Percentiles rank a stretch among this genome's conserved stretches.
Conservation (phyloP, 2,329 filamentous ascomycete genomes). For the Phyllosticta citrichinensis region DNA sequence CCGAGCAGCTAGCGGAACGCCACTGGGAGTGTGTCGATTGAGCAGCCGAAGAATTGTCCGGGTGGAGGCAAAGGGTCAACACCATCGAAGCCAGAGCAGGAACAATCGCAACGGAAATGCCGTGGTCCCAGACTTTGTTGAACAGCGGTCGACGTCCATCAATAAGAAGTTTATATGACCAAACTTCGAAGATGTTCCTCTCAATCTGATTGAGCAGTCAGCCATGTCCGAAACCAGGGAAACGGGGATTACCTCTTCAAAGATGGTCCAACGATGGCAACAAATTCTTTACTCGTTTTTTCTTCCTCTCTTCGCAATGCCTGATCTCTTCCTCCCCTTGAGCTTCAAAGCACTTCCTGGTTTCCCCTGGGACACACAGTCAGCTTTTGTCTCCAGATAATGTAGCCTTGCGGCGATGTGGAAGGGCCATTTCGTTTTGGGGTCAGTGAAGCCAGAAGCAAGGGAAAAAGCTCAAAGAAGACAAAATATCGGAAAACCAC, state of each 20-base stretch:
- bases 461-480: too few relatives aligned
- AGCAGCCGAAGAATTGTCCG: too few relatives aligned
- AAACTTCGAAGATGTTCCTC: neutral
- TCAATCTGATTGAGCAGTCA: too few relatives aligned
- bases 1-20: too few relatives aligned
- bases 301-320: neutral
- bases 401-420: too few relatives aligned
- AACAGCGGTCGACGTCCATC: neutral
- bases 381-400: neutral
- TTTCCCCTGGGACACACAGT: neutral
- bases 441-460: too few relatives aligned
- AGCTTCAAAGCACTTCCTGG: neutral
- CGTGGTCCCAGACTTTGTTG: neutral
- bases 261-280: neutral
- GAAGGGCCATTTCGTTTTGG: too few relatives aligned
- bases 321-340: neutral
- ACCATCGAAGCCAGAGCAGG: neutral
- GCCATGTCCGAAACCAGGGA: neutral
- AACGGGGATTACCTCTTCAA: neutral
- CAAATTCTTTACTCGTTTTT: neutral
- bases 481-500: too few relatives aligned
- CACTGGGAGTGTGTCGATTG: too few relatives aligned
- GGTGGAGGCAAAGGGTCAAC: neutral
- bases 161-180: neutral
- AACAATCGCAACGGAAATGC: neutral